Evolutionary conservation across 345 rosid genomes (phyloP).

Genomic region (Bruguiera gymnorhiza): DNA sequence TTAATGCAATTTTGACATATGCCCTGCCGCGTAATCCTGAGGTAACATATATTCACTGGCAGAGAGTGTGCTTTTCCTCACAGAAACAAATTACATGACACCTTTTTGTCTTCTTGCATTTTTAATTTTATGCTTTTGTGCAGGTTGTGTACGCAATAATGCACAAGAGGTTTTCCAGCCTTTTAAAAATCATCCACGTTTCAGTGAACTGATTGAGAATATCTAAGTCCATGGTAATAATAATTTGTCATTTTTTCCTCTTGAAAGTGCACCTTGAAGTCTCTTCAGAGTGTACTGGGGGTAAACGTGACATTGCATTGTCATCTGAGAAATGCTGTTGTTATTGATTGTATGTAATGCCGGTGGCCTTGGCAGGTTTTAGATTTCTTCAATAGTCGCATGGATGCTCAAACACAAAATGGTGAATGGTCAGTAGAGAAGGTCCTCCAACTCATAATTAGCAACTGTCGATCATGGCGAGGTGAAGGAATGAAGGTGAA

Average conservation of each 20-base stretch:
- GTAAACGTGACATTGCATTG: no score
- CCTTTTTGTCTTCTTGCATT: not conserved
- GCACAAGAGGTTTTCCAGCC: constrained; percentile 97
- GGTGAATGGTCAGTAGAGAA: constrained; percentile 98
- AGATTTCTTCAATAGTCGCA: constrained; percentile 85
- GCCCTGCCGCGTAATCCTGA: constrained; percentile 95
- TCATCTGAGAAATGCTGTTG: not conserved
- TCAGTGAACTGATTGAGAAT: constrained; percentile 86
- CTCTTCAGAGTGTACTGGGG: no score
- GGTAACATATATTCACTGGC: constrained; percentile 34
- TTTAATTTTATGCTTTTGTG: constrained; percentile 12
- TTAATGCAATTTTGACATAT: constrained; percentile 90
- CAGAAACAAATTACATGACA: not conserved
- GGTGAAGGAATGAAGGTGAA: constrained; percentile 94
- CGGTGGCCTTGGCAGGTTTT: constrained; percentile 51
- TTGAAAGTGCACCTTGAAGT: not conserved
- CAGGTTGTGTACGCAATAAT: constrained; percentile 92
- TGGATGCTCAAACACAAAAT: constrained; percentile 77
- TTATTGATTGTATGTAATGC: not conserved
- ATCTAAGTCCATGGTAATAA: constrained; percentile 31
- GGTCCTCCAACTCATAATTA: constrained; percentile 74
- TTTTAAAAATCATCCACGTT: constrained; percentile 82
- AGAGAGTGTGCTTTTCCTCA: not conserved
- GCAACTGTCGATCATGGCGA: constrained; percentile 85
- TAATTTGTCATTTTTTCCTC: not conserved